Percentiles rank a stretch among this genome's conserved stretches.
Conservation (phyloP, 192 early-diverging fungal genomes). For the Spizellomyces punctatus region DNA sequence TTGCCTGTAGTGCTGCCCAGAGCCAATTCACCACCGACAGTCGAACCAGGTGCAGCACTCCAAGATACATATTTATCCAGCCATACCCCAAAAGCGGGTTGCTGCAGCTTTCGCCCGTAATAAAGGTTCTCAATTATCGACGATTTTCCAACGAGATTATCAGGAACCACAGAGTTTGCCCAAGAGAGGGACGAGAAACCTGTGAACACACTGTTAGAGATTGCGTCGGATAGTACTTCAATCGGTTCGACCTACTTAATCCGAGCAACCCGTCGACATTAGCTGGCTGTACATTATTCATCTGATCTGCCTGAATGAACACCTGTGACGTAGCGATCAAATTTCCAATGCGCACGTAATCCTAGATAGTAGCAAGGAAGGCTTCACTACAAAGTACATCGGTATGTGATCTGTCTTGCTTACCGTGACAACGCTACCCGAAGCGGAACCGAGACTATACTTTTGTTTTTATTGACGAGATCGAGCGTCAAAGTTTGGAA, state of each 20-base stretch:
- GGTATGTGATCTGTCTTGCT: neutral
- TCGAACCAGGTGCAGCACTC: constrained; percentile 4
- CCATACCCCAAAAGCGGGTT: constrained; percentile 27
- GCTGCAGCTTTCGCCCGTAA: neutral
- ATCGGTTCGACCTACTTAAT: constrained; percentile 9
- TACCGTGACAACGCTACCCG: constrained; percentile 21
- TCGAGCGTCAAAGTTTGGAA: neutral
- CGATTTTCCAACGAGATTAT: constrained; percentile 13
- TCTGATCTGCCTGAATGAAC: constrained; percentile 21
- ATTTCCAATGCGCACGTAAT: constrained; percentile 13
- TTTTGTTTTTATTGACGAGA: neutral
- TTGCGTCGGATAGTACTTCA: neutral
- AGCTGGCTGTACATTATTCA: constrained; percentile 28
- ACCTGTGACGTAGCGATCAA: constrained; percentile 6
- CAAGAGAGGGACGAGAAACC: constrained; percentile 35
- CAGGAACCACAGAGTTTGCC: constrained; percentile 26
- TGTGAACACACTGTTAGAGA: neutral
- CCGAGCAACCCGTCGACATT: constrained; percentile 33
- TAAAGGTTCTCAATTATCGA: constrained; percentile 33
- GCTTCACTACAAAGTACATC: neutral
- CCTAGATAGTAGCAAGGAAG: neutral
- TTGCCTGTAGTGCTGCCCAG: constrained; percentile 20
- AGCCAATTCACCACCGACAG: constrained; percentile 24
- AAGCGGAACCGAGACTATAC: constrained; percentile 28
- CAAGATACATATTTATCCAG: constrained; percentile 17